Conservation (phyloP, 208 protist genomes). For the Leishmania major region DNA sequence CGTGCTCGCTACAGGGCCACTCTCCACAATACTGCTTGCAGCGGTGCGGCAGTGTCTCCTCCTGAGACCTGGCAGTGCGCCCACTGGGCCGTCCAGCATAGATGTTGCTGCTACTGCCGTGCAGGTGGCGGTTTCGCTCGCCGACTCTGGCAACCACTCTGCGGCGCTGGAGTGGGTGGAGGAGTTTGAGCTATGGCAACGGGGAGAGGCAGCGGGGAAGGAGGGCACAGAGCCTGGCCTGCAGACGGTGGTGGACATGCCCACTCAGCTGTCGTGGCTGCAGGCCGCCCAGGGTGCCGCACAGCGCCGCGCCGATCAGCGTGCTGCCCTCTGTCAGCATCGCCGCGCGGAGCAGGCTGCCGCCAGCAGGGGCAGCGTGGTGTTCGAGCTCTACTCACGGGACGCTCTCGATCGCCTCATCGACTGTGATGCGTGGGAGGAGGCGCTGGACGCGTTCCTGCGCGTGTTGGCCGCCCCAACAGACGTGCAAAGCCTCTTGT, state of each 20-base stretch:
- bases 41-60: slow-evolving; percentile 10
- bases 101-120: slow-evolving; percentile 5
- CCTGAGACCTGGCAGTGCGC: background rate
- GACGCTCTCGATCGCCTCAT: slow-evolving; percentile 18
- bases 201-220: background rate
- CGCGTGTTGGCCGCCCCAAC: background rate
- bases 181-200: slow-evolving; percentile 6
- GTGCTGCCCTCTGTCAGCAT: slow-evolving; percentile 11
- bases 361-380: background rate
- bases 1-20: background rate
- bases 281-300: background rate
- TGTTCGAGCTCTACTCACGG: background rate
- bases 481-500: background rate
- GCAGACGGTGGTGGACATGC: slow-evolving; percentile 2
- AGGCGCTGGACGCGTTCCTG: slow-evolving; percentile 19
- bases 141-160: slow-evolving; percentile 7
- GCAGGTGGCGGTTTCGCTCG: slow-evolving; percentile 16
- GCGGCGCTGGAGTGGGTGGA: slow-evolving; percentile 21
- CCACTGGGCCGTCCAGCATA: background rate
- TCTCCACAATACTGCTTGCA: background rate
- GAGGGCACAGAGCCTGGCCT: background rate
- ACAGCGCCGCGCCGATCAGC: slow-evolving; percentile 9
- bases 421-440: slow-evolving; percentile 31
- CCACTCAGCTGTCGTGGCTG: slow-evolving; percentile 17
- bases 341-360: background rate